Base-by-base conservation (phyloP, 192 early-diverging fungal genomes). In the Coemansia sp. region DNA sequence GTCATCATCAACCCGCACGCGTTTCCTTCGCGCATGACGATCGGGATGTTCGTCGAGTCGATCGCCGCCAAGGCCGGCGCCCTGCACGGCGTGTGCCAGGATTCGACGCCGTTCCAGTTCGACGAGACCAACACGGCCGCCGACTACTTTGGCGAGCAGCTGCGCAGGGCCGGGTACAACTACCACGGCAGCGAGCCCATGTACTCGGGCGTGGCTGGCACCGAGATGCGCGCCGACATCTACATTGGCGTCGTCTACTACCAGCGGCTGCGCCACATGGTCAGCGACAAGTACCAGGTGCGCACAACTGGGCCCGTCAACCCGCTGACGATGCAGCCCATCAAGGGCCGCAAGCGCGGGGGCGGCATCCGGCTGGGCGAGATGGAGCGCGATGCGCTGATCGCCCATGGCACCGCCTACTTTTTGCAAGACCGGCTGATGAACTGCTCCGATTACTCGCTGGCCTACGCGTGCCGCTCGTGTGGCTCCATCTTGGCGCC, bases 1-100 rank as follows among this genome's bases (percentile, higher is more conserved):
- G 91, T 98, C 61, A 99, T 98, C 72, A 98, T 99, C 87, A 98
- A 98, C 80, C 97, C 97, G 60, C 97, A 99, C 75, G 97, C 97
- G 68, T 99, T 99, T 89, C 97, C 97, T 38, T 97, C 95, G 12
- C 94, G 97, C 72, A 99, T 99, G 97, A 99, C 97, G 10, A 99
- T 99, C 73, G 97, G 97, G 67, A 99, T 99, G 97, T 98, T 99
- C 88, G 95, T 99, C 58, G 97, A 99, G 84, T 90, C 87, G 71
- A 88, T 99, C 62, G 97, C 97, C 11, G 97, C 92, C 66, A 99
- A 99, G 81, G 89, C 92, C 36, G 97, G 97, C 30, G 92, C 97
- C 9, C 75, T 99, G 60, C 95, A 97, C 76, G 97, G 96, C 21
- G 86, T 93, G 43, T 88, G 95, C 60, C 96, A 98, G 84, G 97